Evolutionary conservation across 116 monocot genomes (phyloP), one percentile per base, ranked within the genome.

Genomic region (Cymodocea nodosa): DNA sequence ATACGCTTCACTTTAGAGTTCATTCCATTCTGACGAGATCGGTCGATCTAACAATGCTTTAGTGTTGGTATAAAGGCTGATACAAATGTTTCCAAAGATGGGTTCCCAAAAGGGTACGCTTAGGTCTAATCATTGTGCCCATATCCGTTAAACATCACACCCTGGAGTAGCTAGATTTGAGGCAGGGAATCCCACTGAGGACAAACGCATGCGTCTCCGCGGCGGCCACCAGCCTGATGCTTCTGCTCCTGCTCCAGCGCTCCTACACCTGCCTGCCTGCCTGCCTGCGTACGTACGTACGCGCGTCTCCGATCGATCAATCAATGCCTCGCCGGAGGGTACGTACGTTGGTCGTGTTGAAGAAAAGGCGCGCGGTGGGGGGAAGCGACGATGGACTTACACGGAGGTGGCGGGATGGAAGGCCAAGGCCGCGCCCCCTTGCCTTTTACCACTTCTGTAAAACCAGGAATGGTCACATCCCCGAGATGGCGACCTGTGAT

Each of bases 401-500:
- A 65, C 23, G 15, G 25, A 50, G 24, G 4, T 24, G 65, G 65
- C 24, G 51, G 20, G 51, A 48, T n/a, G 49, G 65, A 25, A 65
- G 23, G 4, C 15, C 15, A 15, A 23, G 15, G 5, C 2, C 24
- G 50, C 51, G n/a, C 5, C 17, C 23, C 12, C 50, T 25, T 51
- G 25, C 40, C 15, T 65, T 65, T 65, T 65, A 50, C 50, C 25
- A 25, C 48, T 65, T 23, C 50, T 23, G 65, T 65, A 65, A 65
- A 65, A 50, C 50, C 15, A 65, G 51, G 49, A 65, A 65, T 65
- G 13, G 65, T 65, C 65, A 65, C 65, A 51, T 65, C 65, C 24
- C 5, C 23, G n/a, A n/a, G 64, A 64, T 23, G 49, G 64, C 50
- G 64, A 64, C 64, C 23, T 23, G 19, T 64, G 64, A 64, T 15